Evolutionary conservation across 1,284 basidiomycete species (phyloP).

Genomic region (Ustilago cynodontis): DNA sequence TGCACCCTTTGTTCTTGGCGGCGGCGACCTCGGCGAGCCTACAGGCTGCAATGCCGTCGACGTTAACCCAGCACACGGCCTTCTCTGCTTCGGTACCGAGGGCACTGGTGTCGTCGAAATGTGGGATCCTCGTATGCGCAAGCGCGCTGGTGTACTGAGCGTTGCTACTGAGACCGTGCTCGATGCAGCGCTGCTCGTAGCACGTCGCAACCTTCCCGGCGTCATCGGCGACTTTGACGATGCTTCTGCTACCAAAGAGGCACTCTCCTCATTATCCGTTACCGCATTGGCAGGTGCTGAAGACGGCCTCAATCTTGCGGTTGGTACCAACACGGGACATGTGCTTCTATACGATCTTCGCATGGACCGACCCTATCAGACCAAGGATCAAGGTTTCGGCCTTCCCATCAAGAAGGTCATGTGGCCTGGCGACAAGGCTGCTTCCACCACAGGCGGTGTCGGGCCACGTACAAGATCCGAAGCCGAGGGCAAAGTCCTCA

Average conservation of each 20-base stretch:
- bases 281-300: slow-evolving; percentile 80
- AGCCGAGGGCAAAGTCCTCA: slow-evolving; percentile 63
- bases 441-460: slow-evolving; percentile 69
- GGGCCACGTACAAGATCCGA: slow-evolving; percentile 79
- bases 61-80: slow-evolving; percentile 91
- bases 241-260: slow-evolving; percentile 65
- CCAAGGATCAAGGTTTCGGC: slow-evolving; percentile 98
- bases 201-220: slow-evolving; percentile 69
- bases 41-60: slow-evolving; percentile 91
- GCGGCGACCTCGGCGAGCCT: slow-evolving; percentile 71
- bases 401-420: slow-evolving; percentile 85
- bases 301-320: slow-evolving; percentile 91
- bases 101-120: slow-evolving; percentile 86
- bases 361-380: slow-evolving; percentile 82
- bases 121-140: slow-evolving; percentile 92
- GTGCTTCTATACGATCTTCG: slow-evolving; percentile 95
- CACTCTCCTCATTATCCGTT: slow-evolving; percentile 75
- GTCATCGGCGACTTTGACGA: slow-evolving; percentile 51
- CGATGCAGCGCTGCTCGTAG: slow-evolving; percentile 67
- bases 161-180: slow-evolving; percentile 75
- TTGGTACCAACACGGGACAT: slow-evolving; percentile 94
- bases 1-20: slow-evolving; percentile 61
- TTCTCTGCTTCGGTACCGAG: slow-evolving; percentile 89
- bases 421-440: slow-evolving; percentile 85
- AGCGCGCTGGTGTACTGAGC: slow-evolving; percentile 80